Evolutionary conservation across 805 yeast species (phyloP).

Genomic region (Zygosaccharomyces siamensis): DNA sequence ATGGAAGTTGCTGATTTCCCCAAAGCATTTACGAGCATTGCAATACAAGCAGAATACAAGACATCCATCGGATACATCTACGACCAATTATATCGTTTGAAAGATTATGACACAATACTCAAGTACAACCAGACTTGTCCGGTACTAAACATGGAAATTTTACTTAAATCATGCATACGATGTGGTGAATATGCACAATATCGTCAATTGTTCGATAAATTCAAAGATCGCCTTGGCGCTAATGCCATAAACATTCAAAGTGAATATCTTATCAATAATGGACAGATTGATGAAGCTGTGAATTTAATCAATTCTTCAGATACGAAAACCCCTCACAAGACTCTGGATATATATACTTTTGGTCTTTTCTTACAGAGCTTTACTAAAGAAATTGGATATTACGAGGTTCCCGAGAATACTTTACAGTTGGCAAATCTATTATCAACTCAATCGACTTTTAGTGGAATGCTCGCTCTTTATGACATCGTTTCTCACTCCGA

Average conservation of each 20-base stretch:
- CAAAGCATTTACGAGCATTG: slow-evolving; percentile 25
- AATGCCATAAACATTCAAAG: slow-evolving; percentile 18
- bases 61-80: slow-evolving; percentile 23
- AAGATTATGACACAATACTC: slow-evolving; percentile 18
- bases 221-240: slow-evolving; percentile 13
- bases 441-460: slow-evolving; percentile 20
- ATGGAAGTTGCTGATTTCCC: slow-evolving; percentile 26
- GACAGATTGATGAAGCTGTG: slow-evolving; percentile 23
- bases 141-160: slow-evolving; percentile 20
- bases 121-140: slow-evolving; percentile 27
- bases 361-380: slow-evolving; percentile 26
- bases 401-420: slow-evolving; percentile 21
- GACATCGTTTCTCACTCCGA: slow-evolving; percentile 17
- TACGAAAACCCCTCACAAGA: slow-evolving; percentile 16
- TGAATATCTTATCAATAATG: slow-evolving; percentile 23
- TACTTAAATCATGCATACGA: slow-evolving; percentile 27
- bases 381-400: slow-evolving; percentile 7
- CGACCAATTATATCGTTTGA: slow-evolving; percentile 16
- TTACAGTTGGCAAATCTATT: slow-evolving; percentile 29
- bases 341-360: slow-evolving; percentile 24
- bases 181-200: slow-evolving; percentile 23
- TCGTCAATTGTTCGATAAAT: slow-evolving; percentile 17
- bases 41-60: slow-evolving; percentile 29
- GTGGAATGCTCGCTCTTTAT: slow-evolving; percentile 17
- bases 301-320: slow-evolving; percentile 12